Evolutionary conservation across 1,139 yeast genomes (phyloP).

Genomic region (Sugiyamaella paludigena): DNA sequence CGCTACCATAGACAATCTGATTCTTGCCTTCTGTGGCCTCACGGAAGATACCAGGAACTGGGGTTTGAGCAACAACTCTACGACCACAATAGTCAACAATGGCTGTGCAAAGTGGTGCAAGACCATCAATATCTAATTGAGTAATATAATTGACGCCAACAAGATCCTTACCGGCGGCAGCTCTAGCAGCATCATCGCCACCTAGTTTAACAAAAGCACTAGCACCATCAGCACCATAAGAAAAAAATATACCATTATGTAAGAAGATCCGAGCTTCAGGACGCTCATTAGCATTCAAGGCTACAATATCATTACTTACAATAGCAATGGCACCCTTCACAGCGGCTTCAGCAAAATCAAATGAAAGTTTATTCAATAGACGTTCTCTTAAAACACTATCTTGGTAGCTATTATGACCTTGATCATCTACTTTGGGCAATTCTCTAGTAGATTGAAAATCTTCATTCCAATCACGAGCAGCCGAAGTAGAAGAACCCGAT

Average conservation of each 20-base stretch:
- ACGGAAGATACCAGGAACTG: constrained; percentile 92
- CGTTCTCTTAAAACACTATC: constrained; percentile 78
- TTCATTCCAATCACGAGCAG: constrained; percentile 81
- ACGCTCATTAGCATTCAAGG: constrained; percentile 78
- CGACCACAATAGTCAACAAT: constrained; percentile 88
- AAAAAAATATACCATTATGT: constrained; percentile 82
- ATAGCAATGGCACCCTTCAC: constrained; percentile 77
- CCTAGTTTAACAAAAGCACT: constrained; percentile 66
- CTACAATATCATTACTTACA: constrained; percentile 65
- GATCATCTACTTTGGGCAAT: constrained; percentile 45
- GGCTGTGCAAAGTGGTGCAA: constrained; percentile 72
- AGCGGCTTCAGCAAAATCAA: constrained; percentile 75
- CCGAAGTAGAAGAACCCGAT: constrained; percentile 10
- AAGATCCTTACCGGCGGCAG: constrained; percentile 76
- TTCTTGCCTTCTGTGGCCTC: constrained; percentile 43
- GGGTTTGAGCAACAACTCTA: constrained; percentile 87
- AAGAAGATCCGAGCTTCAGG: constrained; percentile 62
- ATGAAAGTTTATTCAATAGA: constrained; percentile 65
- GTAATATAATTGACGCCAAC: constrained; percentile 68
- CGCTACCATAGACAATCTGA: constrained; percentile 70
- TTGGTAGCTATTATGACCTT: constrained; percentile 43
- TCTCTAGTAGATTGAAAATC: constrained; percentile 83
- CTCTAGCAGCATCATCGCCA: constrained; percentile 84
- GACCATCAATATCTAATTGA: constrained; percentile 60
- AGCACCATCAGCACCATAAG: constrained; percentile 71